Conservation (phyloP, 1,139 yeast genomes). For the Debaryomyces sp. region DNA sequence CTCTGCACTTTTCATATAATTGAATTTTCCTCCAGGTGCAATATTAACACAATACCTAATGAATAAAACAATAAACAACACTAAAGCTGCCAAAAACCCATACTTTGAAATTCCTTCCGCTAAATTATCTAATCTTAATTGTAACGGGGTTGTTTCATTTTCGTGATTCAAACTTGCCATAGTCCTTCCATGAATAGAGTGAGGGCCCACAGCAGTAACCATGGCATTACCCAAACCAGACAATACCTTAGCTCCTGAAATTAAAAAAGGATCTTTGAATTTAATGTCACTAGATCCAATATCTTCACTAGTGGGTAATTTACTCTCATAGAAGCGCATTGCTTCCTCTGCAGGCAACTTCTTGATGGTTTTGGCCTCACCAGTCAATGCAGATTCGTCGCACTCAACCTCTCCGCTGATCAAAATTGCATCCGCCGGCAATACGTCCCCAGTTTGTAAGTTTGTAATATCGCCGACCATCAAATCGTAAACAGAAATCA, state of each 20-base stretch:
- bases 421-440: constrained; percentile 86
- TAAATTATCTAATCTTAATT: constrained; percentile 73
- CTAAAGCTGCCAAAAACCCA: constrained; percentile 82
- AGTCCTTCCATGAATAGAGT: constrained; percentile 91
- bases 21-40: constrained; percentile 51
- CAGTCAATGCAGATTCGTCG: constrained; percentile 92
- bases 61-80: constrained; percentile 77
- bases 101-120: constrained; percentile 95
- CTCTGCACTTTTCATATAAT: constrained; percentile 57
- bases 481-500: constrained; percentile 73
- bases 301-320: constrained; percentile 44
- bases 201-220: constrained; percentile 86
- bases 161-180: constrained; percentile 78
- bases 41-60: constrained; percentile 74
- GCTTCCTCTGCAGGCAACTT: constrained; percentile 63
- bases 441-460: constrained; percentile 91
- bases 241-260: constrained; percentile 87
- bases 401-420: constrained; percentile 81
- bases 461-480: constrained; percentile 83
- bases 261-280: constrained; percentile 74
- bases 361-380: constrained; percentile 83
- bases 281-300: constrained; percentile 48
- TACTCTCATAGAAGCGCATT: constrained; percentile 29
- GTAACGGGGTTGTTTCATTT: constrained; percentile 86
- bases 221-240: constrained; percentile 87